Base-by-base conservation (phyloP, 768 basidiomycete genomes). In the Leucosporidium scottii region DNA sequence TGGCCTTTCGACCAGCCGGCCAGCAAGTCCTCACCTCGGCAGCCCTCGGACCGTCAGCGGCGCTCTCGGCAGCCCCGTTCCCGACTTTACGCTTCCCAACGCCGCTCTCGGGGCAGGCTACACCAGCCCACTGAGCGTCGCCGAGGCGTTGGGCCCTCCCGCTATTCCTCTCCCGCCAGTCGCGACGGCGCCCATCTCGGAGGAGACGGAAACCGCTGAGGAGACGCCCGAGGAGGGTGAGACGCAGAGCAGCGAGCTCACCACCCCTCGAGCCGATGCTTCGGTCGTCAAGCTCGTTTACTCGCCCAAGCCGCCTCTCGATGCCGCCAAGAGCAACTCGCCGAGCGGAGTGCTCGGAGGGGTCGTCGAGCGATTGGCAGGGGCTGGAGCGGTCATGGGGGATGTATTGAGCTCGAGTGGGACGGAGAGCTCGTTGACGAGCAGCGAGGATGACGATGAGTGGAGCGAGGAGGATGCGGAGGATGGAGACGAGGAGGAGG, bases 201-300 rank as follows among this genome's bases (percentile, higher is more conserved):
- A 44, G 39, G 39, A 44, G 15, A 13, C 39, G 39, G 39, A 44
- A 13, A 15, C 15, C 39, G 39, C 13, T 2, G 39, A 44, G 15
- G 39, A 44, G 39, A 17, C 39, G 39, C 10, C 15, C 15, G 39
- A 44, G 39, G 39, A 44, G 39, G 39, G 39, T 13, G 39, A 44
- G 39, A 44, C 39, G 39, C 39, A 8, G 13, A 44, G 39, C 39
- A 44, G 39, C 39, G 39, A 44, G 39, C 39, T 44, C 13, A 44
- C 39, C 8, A 44, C 39, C 15, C 39, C 39, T 44, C 34, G 67
- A 62, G 31, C 9, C 27, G 28, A 49, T 0, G 53, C 60, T 15
- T 47, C 64, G 27, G 17, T 54, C 15, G 59, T 72, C 47, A 73
- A 69, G 54, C 65, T 71, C 21, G 36, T 73, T 1, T 70, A 65